phyloP scores from a whole-genome alignment of 768 basidiomycete genomes.

The Lactarius indigo region DNA sequence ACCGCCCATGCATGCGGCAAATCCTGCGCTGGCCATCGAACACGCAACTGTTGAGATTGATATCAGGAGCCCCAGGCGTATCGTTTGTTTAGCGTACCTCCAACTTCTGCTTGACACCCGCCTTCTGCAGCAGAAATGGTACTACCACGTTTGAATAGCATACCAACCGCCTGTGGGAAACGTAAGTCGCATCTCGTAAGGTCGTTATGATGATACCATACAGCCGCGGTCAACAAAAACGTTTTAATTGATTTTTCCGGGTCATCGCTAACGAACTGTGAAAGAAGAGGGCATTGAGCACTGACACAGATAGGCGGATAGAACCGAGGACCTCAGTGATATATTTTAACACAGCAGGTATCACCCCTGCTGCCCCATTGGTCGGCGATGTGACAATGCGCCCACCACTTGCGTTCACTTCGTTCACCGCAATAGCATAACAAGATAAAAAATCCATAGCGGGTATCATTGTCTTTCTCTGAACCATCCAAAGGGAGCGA shows the following conservation, averaged over 20 bases:
- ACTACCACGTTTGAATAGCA: slow-evolving; percentile 96
- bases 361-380: slow-evolving; percentile 91
- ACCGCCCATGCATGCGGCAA: slow-evolving; percentile 94
- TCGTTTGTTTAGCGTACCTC: slow-evolving; percentile 46
- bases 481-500: neutral
- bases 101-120: slow-evolving; percentile 93
- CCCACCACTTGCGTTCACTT: slow-evolving; percentile 90
- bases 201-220: slow-evolving; percentile 37
- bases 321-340: slow-evolving; percentile 58
- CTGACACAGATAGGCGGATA: neutral
- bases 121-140: slow-evolving; percentile 97
- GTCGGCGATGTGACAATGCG: slow-evolving; percentile 94
- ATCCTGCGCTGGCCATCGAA: slow-evolving; percentile 93
- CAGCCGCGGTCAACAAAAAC: slow-evolving; percentile 86
- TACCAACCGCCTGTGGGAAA: slow-evolving; percentile 68
- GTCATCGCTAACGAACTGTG: slow-evolving; percentile 84
- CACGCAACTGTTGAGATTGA: slow-evolving; percentile 62
- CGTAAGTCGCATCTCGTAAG: slow-evolving; percentile 13
- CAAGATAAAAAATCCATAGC: slow-evolving; percentile 92
- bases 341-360: slow-evolving; percentile 89
- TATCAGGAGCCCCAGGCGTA: neutral
- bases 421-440: slow-evolving; percentile 94
- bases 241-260: slow-evolving; percentile 84
- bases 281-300: slow-evolving; percentile 6
- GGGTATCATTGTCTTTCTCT: slow-evolving; percentile 85